Percentiles rank a stretch among this genome's conserved stretches.
Evolutionary conservation across 2,329 filamentous ascomycete genomes (phyloP).

Genomic region (Periconia sp.): DNA sequence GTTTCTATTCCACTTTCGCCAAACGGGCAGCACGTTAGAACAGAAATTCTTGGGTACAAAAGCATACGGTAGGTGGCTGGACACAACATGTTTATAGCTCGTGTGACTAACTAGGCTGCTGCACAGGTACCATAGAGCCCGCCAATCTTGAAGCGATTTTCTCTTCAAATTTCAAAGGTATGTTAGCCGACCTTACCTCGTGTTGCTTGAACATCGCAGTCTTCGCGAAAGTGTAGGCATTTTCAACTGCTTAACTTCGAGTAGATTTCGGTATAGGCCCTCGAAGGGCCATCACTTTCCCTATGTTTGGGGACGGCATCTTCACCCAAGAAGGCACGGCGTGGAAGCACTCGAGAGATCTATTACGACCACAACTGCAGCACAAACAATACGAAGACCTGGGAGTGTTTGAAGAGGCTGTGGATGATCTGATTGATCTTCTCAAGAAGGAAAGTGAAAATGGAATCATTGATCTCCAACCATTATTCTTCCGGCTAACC

Average conservation of each 20-base stretch:
- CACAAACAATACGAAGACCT: constrained; percentile 53
- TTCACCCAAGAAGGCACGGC: constrained; percentile 45
- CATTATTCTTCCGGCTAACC: constrained; percentile 66
- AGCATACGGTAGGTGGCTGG: constrained; percentile 10
- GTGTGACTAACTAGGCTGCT: not conserved
- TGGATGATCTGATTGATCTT: constrained; percentile 55
- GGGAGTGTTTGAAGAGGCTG: constrained; percentile 58
- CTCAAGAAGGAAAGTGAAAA: constrained; percentile 50
- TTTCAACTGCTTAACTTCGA: not conserved
- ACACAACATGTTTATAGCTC: not conserved
- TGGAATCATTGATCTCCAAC: constrained; percentile 57
- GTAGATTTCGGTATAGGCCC: constrained; percentile 44
- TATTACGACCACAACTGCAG: constrained; percentile 52
- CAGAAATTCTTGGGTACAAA: constrained; percentile 20
- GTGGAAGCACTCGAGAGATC: constrained; percentile 36
- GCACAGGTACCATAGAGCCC: constrained; percentile 21
- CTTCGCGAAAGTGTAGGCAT: not conserved
- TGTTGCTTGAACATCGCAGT: not conserved
- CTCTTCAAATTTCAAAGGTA: constrained; percentile 22
- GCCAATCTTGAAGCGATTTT: constrained; percentile 26
- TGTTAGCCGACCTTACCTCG: not conserved
- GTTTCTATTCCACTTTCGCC: constrained; percentile 37
- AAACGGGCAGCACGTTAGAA: constrained; percentile 31
- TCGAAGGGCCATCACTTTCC: constrained; percentile 37
- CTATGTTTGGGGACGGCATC: constrained; percentile 43